phyloP scores from a whole-genome alignment of 768 basidiomycete genomes.

The Agaricus sinodeliciosus region DNA sequence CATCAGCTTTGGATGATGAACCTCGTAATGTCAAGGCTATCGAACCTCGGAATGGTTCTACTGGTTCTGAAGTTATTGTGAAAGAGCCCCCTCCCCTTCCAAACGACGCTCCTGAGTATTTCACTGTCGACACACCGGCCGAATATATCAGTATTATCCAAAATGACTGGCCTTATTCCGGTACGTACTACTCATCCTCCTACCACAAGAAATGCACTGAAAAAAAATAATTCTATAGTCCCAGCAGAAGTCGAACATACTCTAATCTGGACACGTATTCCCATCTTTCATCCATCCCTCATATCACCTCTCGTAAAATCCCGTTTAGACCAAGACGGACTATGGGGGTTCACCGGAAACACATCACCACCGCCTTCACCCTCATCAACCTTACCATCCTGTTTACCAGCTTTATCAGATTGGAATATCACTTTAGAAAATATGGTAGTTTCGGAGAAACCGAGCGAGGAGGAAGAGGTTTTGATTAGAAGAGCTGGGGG shows the following conservation, averaged over 20 bases:
- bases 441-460: conserved; percentile 44
- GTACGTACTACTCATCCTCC: conserved; percentile 27
- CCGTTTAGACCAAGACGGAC: conserved; percentile 66
- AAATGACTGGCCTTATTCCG: conserved; percentile 89
- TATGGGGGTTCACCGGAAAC: conserved; percentile 77
- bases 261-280: conserved; percentile 72
- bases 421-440: conserved; percentile 66
- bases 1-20: conserved; percentile 37
- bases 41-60: not conserved
- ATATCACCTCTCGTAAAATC: conserved; percentile 42
- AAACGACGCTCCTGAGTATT: conserved; percentile 45
- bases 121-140: conserved; percentile 54
- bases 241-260: conserved; percentile 69
- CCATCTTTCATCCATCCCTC: conserved; percentile 58
- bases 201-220: not conserved
- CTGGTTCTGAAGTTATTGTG: not conserved
- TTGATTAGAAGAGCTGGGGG: conserved; percentile 43
- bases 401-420: conserved; percentile 56
- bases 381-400: conserved; percentile 42
- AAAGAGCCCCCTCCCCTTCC: conserved; percentile 20
- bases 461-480: conserved; percentile 45
- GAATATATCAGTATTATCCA: conserved; percentile 62
- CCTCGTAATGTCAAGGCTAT: not conserved
- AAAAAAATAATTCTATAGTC: conserved; percentile 28
- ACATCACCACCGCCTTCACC: conserved; percentile 51